Conservation (phyloP, 2,329 filamentous ascomycete genomes). For the Paraphaeosphaeria sporulosa region DNA sequence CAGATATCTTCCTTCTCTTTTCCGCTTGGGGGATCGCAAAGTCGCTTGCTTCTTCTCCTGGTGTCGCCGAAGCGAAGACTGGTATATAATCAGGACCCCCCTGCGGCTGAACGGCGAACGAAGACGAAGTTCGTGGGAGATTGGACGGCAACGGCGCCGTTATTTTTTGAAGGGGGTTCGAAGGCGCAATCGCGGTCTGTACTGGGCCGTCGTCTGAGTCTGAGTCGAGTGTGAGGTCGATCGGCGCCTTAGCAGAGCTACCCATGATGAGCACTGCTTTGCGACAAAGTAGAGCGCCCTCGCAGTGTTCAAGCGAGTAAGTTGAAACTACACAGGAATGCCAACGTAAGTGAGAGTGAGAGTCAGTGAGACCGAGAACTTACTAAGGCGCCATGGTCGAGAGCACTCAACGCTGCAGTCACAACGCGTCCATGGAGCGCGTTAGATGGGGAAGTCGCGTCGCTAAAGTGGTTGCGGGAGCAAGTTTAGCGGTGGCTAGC, state of each 20-base stretch:
- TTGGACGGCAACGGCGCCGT: background rate
- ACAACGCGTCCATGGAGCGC: background rate
- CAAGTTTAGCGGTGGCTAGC: background rate
- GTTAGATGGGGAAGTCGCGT: background rate
- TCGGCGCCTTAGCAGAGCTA: background rate
- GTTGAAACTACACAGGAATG: background rate
- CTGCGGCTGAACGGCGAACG: background rate
- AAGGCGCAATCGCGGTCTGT: background rate
- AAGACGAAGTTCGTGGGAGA: background rate
- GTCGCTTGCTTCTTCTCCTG: background rate
- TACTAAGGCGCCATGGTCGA: slow-evolving; percentile 6
- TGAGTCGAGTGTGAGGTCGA: slow-evolving; percentile 2
- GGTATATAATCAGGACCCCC: slow-evolving; percentile 15
- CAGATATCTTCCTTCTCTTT: slow-evolving; percentile 36
- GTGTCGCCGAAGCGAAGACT: background rate
- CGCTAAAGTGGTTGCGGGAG: background rate
- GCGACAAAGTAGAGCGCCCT: background rate
- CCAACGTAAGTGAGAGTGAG: background rate
- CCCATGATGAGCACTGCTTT: background rate
- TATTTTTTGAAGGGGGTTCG: background rate
- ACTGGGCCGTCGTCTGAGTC: background rate
- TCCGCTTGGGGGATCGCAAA: slow-evolving; percentile 9
- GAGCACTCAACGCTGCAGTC: background rate
- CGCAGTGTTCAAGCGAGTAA: background rate
- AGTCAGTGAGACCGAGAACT: background rate